phyloP scores from a whole-genome alignment of 352 stramenopile genomes.

The Thalassiosira mediterranea region DNA sequence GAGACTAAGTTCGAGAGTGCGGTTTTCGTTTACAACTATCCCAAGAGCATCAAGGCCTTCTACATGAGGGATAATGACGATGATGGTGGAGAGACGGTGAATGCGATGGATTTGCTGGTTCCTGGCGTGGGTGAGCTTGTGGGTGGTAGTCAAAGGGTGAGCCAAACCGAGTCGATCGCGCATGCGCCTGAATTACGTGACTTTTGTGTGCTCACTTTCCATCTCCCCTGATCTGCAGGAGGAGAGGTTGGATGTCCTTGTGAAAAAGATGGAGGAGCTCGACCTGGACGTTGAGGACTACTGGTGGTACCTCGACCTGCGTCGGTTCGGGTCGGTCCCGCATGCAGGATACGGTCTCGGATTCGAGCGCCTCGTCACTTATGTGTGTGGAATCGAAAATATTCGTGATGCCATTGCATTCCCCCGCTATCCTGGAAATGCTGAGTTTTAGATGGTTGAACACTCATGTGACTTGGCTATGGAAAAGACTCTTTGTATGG shows the following conservation, averaged over 20 bases:
- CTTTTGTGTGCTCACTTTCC: conserved; percentile 12
- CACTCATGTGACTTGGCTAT: no score
- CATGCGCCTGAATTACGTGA: no score
- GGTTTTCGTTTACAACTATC: conserved; percentile 99
- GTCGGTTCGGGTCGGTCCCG: conserved; percentile 95
- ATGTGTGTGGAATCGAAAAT: conserved; percentile 97
- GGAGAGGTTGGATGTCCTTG: conserved; percentile 87
- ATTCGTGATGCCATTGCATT: conserved; percentile 98
- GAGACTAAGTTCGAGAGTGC: conserved; percentile 87
- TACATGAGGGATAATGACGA: conserved; percentile 98
- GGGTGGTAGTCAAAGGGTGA: conserved; percentile 95
- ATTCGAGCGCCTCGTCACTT: conserved; percentile 97
- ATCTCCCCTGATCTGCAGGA: conserved; percentile 74
- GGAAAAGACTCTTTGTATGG: no score
- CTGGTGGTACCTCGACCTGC: conserved; percentile 97
- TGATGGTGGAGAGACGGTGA: conserved; percentile 92
- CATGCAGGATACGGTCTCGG: conserved; percentile 97
- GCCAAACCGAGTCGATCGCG: conserved; percentile 55
- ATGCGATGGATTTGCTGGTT: conserved; percentile 96
- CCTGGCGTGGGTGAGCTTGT: conserved; percentile 96
- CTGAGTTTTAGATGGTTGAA: no score
- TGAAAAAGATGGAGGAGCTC: conserved; percentile 87
- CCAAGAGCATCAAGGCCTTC: conserved; percentile 97
- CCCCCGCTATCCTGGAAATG: conserved; percentile 94
- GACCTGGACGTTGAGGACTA: conserved; percentile 89